These are phyloP conservation scores for Eimeria zaria DNA, from an alignment of 169 alveolate species.

Conservation along the genomic window DNA sequence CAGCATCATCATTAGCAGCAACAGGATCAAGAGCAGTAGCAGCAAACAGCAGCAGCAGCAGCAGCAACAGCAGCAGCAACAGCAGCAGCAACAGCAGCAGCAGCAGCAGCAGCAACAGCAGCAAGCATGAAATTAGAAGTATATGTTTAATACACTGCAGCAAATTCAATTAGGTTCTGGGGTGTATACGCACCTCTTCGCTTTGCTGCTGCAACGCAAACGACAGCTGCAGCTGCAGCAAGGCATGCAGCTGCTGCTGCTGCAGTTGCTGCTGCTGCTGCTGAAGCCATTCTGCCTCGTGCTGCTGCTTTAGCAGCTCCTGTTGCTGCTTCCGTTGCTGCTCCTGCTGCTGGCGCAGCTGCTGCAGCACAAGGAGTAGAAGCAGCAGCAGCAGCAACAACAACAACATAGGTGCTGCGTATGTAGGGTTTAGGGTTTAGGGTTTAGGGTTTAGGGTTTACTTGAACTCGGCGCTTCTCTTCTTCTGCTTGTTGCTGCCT, in stretches of 20 bases:
- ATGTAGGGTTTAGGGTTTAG: not conserved
- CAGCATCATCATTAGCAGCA: too few relatives aligned
- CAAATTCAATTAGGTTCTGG: not conserved
- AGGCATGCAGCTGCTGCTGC: constrained; percentile 11
- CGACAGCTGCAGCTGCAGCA: not conserved
- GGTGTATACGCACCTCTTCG: not conserved
- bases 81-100: too few relatives aligned
- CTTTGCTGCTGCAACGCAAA: not conserved
- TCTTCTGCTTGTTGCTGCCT: constrained; percentile 16
- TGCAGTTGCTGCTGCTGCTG: constrained; percentile 20
- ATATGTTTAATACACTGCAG: not conserved
- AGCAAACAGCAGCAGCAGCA: too few relatives aligned
- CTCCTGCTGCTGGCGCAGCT: constrained; percentile 12
- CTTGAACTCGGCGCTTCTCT: not conserved
- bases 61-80: too few relatives aligned
- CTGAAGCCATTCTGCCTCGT: not conserved
- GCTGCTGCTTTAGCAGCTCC: not conserved
- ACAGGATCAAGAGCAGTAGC: too few relatives aligned
- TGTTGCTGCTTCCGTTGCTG: not conserved
- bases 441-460: not conserved
- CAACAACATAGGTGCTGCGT: not conserved
- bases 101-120: not conserved
- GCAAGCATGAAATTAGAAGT: not conserved
- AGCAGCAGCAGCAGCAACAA: not conserved
- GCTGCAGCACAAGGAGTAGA: not conserved